Base-by-base conservation (phyloP, 1,284 basidiomycete species). In the Athelia sp. region DNA sequence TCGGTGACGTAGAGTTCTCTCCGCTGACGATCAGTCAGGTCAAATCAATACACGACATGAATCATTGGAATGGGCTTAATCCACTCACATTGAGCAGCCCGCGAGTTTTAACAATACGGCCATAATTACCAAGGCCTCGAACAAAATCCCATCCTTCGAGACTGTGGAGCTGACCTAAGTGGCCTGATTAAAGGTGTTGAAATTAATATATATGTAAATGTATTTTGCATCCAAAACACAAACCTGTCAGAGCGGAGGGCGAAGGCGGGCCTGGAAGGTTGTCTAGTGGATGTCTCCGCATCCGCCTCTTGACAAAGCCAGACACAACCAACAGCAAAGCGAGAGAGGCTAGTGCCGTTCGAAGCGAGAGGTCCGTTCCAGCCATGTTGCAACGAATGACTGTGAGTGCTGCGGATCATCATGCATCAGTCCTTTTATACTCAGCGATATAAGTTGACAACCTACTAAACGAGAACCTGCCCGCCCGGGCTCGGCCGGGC, bases 1-100 rank as follows among this genome's bases (percentile, higher is more conserved):
- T 75, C 72, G 15, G 60, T 62, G 3, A 69, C 58, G 26, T 65
- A 66, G 0, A 71, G 49, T 11, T 72, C 62, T 18, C 69, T 60
- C 17, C 60, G 57, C 74, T 75, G 43, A 42, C 21, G 44, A 17
- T 17, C 24, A 29, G 13, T 13, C 26, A 29, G 13, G 26, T 6
- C 26, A 29, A 6, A 13, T 4, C 13, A 4, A 29, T 29, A 6
- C 26, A 29, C 26, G 13, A 6, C 26, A 29, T 13, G 26, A 29
- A 29, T 4, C 6, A 13, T 29, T 13, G 13, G 6, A 29, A 13
- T 29, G 4, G 26, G 26, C 26, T 13, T 6, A n/a, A 34, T n/a
- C 15, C 8, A 40, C 36, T 21, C 8, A n/a, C 61, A 68, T 47
- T 65, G 26, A 4, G 6, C 6, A 55, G 8, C 71, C 55, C 50